Evolutionary conservation across 2,329 filamentous ascomycete genomes (phyloP).

Genomic region (Cercospora sesami): DNA sequence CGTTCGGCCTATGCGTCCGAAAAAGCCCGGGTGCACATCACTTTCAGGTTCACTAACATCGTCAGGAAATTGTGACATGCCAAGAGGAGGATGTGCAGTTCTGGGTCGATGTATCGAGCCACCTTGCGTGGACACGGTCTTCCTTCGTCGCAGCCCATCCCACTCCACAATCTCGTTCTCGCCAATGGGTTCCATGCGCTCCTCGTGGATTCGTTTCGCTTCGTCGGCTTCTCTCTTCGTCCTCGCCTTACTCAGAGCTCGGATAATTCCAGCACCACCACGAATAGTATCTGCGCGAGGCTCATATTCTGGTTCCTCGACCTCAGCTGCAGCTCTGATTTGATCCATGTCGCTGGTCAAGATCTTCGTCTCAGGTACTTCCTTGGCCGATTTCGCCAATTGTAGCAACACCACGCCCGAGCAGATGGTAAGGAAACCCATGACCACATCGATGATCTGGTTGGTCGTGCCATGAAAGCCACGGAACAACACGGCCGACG

Average conservation of each 20-base stretch:
- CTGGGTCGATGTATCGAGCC: conserved; percentile 50
- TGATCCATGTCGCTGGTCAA: conserved; percentile 93
- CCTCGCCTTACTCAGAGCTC: conserved; percentile 73
- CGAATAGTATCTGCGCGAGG: conserved; percentile 96
- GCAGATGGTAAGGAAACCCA: conserved; percentile 93
- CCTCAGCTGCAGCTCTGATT: conserved; percentile 90
- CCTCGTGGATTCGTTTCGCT: conserved; percentile 73
- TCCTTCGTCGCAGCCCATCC: conserved; percentile 81
- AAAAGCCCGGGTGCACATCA: conserved; percentile 53
- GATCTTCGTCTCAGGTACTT: conserved; percentile 89
- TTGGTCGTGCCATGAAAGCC: conserved; percentile 85
- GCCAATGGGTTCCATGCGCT: conserved; percentile 74
- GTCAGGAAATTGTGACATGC: conserved; percentile 82
- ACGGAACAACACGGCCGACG: conserved; percentile 85
- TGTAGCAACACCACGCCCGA: conserved; percentile 88
- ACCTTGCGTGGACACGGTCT: conserved; percentile 48
- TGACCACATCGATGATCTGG: conserved; percentile 82
- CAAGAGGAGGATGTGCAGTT: conserved; percentile 71
- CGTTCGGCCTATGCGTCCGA: conserved; percentile 37
- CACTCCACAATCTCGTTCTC: conserved; percentile 85
- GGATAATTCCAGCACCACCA: conserved; percentile 82
- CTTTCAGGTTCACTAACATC: conserved; percentile 45
- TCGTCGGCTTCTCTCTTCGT: conserved; percentile 79
- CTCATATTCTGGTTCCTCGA: conserved; percentile 93
- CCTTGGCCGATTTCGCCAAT: conserved; percentile 96